These are phyloP conservation scores for Penicillium robsamsonii DNA, from an alignment of 495 filamentous ascomycete species.

Conservation along the genomic window DNA sequence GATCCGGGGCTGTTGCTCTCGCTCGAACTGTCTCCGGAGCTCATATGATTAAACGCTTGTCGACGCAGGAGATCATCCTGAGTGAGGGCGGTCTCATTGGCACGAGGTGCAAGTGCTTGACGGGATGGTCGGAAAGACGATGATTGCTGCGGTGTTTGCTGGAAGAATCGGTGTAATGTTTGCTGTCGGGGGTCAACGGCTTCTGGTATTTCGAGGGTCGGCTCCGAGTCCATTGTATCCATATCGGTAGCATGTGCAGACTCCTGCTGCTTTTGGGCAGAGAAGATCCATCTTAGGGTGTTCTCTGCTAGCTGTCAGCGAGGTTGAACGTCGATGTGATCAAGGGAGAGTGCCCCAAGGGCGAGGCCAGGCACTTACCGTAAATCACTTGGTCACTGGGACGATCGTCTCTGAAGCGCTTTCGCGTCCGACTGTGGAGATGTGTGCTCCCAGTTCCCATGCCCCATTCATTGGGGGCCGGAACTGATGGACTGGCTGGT, in stretches of 20 bases:
- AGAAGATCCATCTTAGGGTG: constrained; percentile 48
- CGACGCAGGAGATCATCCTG: constrained; percentile 21
- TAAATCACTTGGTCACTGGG: constrained; percentile 48
- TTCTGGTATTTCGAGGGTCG: constrained; percentile 24
- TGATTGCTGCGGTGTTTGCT: constrained; percentile 28
- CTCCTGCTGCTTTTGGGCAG: constrained; percentile 37
- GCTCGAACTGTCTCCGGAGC: constrained; percentile 18
- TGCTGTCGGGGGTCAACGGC: constrained; percentile 46
- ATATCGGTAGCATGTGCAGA: constrained; percentile 16
- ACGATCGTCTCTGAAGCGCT: constrained; percentile 51
- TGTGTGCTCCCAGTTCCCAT: constrained; percentile 36
- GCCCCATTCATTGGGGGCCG: constrained; percentile 27
- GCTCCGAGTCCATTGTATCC: constrained; percentile 30
- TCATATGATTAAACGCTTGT: constrained; percentile 20
- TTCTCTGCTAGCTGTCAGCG: constrained; percentile 37
- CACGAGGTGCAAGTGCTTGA: constrained; percentile 29
- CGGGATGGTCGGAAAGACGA: constrained; percentile 27
- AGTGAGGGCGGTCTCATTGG: constrained; percentile 22
- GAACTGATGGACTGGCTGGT: constrained; percentile 31
- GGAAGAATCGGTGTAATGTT: constrained; percentile 45
- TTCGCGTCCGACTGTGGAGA: constrained; percentile 51
- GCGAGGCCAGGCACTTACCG: constrained; percentile 29
- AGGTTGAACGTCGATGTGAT: not conserved
- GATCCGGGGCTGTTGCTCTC: constrained; percentile 27
- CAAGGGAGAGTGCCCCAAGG: not conserved